Conservation (phyloP, 805 yeast genomes). For the Lipomyces kockii region DNA sequence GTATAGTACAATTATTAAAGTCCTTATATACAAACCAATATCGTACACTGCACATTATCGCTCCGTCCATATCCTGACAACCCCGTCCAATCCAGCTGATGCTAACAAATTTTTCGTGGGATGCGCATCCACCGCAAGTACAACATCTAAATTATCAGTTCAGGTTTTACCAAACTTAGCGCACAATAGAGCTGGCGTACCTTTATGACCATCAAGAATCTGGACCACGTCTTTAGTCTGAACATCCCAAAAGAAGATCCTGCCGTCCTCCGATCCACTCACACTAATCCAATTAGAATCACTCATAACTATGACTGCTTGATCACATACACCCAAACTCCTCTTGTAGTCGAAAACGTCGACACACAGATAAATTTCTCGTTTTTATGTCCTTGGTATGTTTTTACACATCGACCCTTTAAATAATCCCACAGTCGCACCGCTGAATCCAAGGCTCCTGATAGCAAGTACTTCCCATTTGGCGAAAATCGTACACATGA, state of each 20-base stretch:
- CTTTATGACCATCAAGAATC: slow-evolving; percentile 40
- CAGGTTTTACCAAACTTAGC: background rate
- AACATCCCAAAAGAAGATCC: slow-evolving; percentile 67
- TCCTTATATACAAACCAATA: background rate
- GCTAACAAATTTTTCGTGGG: slow-evolving; percentile 33
- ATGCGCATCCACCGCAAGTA: slow-evolving; percentile 38
- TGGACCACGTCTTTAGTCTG: slow-evolving; percentile 59
- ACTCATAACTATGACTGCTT: background rate
- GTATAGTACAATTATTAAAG: background rate
- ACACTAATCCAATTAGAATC: slow-evolving; percentile 40
- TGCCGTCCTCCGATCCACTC: slow-evolving; percentile 65
- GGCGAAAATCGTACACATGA: slow-evolving; percentile 75
- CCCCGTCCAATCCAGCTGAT: slow-evolving; percentile 36
- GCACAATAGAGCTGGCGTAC: slow-evolving; percentile 2
- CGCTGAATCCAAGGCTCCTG: slow-evolving; percentile 79
- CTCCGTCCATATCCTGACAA: slow-evolving; percentile 28
- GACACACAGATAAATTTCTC: slow-evolving; percentile 61
- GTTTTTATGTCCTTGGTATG: slow-evolving; percentile 50
- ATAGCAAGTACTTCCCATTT: slow-evolving; percentile 80
- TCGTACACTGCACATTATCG: background rate
- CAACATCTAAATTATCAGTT: slow-evolving; percentile 20
- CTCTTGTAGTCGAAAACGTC: slow-evolving; percentile 52
- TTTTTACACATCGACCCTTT: slow-evolving; percentile 77
- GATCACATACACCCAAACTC: slow-evolving; percentile 48
- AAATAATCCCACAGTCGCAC: slow-evolving; percentile 88